phyloP scores from a whole-genome alignment of 805 yeast species.

The Sugiyamaella mastotermitis region DNA sequence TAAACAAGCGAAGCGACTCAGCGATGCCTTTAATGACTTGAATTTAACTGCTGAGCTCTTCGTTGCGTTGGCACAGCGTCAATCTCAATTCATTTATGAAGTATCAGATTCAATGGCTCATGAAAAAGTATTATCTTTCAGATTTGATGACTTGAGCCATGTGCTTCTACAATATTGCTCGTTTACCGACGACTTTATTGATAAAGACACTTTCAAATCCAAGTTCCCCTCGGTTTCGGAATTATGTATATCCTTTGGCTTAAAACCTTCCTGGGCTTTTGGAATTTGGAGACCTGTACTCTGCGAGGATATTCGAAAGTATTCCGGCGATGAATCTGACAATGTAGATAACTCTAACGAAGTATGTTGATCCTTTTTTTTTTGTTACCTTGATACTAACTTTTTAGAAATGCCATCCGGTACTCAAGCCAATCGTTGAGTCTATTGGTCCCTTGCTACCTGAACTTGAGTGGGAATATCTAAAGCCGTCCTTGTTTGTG shows the following conservation, averaged over 20 bases:
- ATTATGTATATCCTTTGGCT: constrained; percentile 25
- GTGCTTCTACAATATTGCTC: constrained; percentile 63
- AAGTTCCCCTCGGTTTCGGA: constrained; percentile 15
- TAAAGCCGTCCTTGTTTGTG: constrained; percentile 39
- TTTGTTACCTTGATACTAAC: no score
- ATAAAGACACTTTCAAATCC: constrained; percentile 18
- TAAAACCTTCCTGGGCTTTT: constrained; percentile 54
- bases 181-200: constrained; percentile 47
- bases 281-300: constrained; percentile 60
- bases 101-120: constrained; percentile 36
- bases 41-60: constrained; percentile 56
- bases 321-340: no score
- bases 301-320: constrained; percentile 28
- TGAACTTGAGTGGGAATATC: constrained; percentile 24
- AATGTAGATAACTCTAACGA: constrained; percentile 30
- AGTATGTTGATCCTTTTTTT: no score
- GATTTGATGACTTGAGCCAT: constrained; percentile 64
- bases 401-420: constrained; percentile 30
- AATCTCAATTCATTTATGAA: constrained; percentile 35
- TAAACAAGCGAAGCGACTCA: constrained; percentile 45
- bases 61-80: constrained; percentile 49
- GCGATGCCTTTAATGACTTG: constrained; percentile 38
- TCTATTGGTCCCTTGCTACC: constrained; percentile 24
- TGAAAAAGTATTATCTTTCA: constrained; percentile 64
- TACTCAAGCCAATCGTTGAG: constrained; percentile 29